phyloP scores from a whole-genome alignment of 345 rosid species.

The Abelmoschus esculentus region DNA sequence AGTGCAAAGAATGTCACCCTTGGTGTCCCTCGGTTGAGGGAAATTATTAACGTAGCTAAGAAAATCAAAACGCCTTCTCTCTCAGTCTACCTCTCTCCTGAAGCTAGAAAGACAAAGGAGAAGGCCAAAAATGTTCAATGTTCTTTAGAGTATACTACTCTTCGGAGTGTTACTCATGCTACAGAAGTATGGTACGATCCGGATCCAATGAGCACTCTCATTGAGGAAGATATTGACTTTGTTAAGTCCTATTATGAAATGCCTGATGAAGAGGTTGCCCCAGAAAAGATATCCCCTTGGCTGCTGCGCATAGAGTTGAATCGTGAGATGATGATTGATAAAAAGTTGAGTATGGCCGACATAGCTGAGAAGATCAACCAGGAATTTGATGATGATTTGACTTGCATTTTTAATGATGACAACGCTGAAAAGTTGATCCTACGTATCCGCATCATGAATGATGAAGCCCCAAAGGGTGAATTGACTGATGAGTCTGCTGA shows the following conservation, averaged over 20 bases:
- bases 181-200: constrained; percentile 99
- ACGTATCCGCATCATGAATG: constrained; percentile 90
- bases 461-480: constrained; percentile 88
- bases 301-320: constrained; percentile 90
- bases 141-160: constrained; percentile 94
- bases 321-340: constrained; percentile 98
- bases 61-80: constrained; percentile 96
- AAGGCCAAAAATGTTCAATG: constrained; percentile 92
- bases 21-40: constrained; percentile 32
- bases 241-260: constrained; percentile 92
- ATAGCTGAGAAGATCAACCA: constrained; percentile 93
- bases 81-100: constrained; percentile 68
- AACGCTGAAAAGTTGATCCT: constrained; percentile 87
- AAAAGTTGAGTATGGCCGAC: constrained; percentile 90
- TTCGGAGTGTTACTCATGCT: constrained; percentile 88
- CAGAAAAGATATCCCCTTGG: constrained; percentile 95
- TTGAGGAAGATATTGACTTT: constrained; percentile 86
- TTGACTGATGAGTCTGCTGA: constrained; percentile 82
- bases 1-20: constrained; percentile 94
- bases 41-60: constrained; percentile 91
- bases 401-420: constrained; percentile 91
- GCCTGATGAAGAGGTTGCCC: constrained; percentile 95
- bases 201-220: constrained; percentile 82
- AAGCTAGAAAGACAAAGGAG: constrained; percentile 72
- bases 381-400: constrained; percentile 85